These are phyloP conservation scores for Yamadazyma endophytica DNA, from an alignment of 805 yeast species.

Conservation along the genomic window DNA sequence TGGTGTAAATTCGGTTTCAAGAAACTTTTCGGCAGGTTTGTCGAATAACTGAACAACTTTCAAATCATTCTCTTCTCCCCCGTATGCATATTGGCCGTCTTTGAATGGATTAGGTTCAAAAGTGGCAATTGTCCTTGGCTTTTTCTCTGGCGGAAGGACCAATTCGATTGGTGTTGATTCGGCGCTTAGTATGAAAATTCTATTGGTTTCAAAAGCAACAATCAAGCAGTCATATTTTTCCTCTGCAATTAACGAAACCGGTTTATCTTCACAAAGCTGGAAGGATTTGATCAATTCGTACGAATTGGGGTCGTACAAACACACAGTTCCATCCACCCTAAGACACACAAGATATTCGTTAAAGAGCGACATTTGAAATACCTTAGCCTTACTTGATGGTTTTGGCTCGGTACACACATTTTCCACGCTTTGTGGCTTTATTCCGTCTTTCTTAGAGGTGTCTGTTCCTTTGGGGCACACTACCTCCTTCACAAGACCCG, in stretches of 20 bases:
- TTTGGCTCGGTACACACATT: conserved; percentile 31
- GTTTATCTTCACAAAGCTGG: conserved; percentile 19
- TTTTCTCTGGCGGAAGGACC: conserved; percentile 11
- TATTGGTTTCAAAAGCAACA: conserved; percentile 45
- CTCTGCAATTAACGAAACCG: conserved; percentile 27
- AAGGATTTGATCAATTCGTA: conserved; percentile 32
- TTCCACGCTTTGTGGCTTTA: conserved; percentile 56
- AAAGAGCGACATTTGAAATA: conserved; percentile 29
- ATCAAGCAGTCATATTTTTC: conserved; percentile 28
- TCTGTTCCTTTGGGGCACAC: conserved; percentile 68
- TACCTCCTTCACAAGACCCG: conserved; percentile 63
- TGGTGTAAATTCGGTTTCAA: conserved; percentile 20
- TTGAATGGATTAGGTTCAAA: conserved; percentile 46
- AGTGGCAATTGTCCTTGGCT: conserved; percentile 43
- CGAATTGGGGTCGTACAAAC: conserved; percentile 29
- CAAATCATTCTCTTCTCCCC: conserved; percentile 82
- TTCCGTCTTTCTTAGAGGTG: conserved; percentile 65
- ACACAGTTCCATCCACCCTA: conserved; percentile 40
- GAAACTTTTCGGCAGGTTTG: conserved; percentile 13
- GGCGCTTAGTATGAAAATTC: conserved; percentile 35
- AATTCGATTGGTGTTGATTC: conserved; percentile 24
- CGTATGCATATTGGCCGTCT: conserved; percentile 62
- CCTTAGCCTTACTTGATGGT: conserved; percentile 25
- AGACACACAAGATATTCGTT: conserved; percentile 36
- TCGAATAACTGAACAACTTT: conserved; percentile 41